Conservation (phyloP, 208 protist species). For the Leishmania guyanensis region DNA sequence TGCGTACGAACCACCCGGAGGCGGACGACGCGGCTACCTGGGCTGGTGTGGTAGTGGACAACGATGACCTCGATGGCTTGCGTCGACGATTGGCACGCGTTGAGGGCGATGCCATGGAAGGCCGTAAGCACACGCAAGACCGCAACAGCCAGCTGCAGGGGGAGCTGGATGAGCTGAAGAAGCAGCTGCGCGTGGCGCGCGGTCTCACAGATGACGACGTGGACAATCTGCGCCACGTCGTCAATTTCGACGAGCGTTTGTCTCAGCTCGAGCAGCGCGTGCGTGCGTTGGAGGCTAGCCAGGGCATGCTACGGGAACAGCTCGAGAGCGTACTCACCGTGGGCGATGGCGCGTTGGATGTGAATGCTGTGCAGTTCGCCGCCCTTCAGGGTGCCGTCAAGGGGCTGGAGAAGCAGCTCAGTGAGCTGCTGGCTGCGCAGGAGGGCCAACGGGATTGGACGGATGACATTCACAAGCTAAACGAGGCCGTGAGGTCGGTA, state of each 20-base stretch:
- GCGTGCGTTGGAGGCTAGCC: slow-evolving; percentile 32
- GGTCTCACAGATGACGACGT: slow-evolving; percentile 47
- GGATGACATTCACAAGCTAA: slow-evolving; percentile 47
- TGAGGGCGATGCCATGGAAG: slow-evolving; percentile 30
- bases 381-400: slow-evolving; percentile 51
- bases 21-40: not conserved
- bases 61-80: slow-evolving; percentile 8
- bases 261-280: slow-evolving; percentile 52
- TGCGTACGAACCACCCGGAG: slow-evolving; percentile 37
- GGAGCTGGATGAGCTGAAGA: slow-evolving; percentile 44
- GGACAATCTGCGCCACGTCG: slow-evolving; percentile 28
- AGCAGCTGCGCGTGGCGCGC: slow-evolving; percentile 33
- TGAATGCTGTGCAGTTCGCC: slow-evolving; percentile 56
- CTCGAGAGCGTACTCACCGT: slow-evolving; percentile 22
- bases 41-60: not conserved
- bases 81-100: slow-evolving; percentile 29
- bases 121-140: slow-evolving; percentile 28
- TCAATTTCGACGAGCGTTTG: slow-evolving; percentile 35
- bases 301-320: slow-evolving; percentile 38
- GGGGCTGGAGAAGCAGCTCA: slow-evolving; percentile 72
- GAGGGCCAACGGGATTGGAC: slow-evolving; percentile 49
- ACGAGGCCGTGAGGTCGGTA: slow-evolving; percentile 36
- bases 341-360: slow-evolving; percentile 21
- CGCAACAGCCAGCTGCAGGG: slow-evolving; percentile 35
- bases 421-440: slow-evolving; percentile 37